These are phyloP conservation scores for Pseudomassariella vexata DNA, from an alignment of 2,329 filamentous ascomycete genomes.

Conservation along the genomic window DNA sequence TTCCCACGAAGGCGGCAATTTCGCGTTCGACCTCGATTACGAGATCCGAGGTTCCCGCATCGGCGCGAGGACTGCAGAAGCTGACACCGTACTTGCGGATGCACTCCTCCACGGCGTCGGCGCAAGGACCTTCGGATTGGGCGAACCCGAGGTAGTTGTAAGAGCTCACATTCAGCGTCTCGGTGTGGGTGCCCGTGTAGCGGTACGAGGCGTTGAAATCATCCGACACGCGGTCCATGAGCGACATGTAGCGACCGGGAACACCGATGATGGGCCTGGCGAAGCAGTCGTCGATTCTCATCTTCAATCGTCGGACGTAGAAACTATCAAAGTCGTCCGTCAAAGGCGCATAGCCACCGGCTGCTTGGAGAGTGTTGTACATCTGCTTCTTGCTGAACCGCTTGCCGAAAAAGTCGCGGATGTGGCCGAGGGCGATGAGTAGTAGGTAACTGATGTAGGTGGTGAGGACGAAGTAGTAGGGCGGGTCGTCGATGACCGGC, in stretches of 20 bases:
- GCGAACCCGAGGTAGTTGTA: conserved; percentile 99
- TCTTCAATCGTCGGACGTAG: conserved; percentile 87
- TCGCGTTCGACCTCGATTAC: conserved; percentile 84
- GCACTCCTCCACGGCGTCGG: conserved; percentile 82
- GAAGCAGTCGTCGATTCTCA: conserved; percentile 95
- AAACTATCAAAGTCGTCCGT: conserved; percentile 99
- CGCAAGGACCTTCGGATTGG: conserved; percentile 93
- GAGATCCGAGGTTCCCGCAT: conserved; percentile 82
- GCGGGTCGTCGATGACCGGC: conserved; percentile 88
- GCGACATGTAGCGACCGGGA: conserved; percentile 86
- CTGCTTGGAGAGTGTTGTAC: conserved; percentile 76
- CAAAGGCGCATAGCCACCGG: conserved; percentile 87
- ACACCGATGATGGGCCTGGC: conserved; percentile 88
- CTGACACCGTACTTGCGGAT: conserved; percentile 82
- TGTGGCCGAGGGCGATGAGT: conserved; percentile 89
- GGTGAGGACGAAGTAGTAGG: conserved; percentile 93
- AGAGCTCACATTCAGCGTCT: conserved; percentile 97
- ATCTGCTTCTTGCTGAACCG: conserved; percentile 76
- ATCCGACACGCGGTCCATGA: conserved; percentile 84
- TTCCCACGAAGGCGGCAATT: conserved; percentile 87
- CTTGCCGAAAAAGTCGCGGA: conserved; percentile 97
- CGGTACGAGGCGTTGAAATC: conserved; percentile 90
- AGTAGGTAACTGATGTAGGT: conserved; percentile 98
- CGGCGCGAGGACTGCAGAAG: conserved; percentile 73
- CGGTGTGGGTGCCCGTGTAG: conserved; percentile 82